These are phyloP conservation scores for Pseudocercospora cruenta DNA, from an alignment of 2,329 filamentous ascomycete species.

Conservation along the genomic window DNA sequence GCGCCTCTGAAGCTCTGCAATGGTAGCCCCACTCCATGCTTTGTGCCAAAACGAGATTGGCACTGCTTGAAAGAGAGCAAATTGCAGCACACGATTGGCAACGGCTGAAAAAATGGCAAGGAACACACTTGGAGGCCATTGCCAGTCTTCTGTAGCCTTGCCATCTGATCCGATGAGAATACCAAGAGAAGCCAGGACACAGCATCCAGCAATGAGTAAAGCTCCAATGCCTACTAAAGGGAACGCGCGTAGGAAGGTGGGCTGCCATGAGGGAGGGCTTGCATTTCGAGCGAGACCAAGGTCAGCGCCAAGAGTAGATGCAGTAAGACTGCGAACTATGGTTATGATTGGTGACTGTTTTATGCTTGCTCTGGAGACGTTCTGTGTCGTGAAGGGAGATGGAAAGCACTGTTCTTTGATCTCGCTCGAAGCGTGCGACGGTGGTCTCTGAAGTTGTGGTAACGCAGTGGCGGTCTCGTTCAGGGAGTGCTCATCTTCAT, in stretches of 20 bases:
- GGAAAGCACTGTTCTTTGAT: not conserved
- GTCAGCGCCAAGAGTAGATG: constrained; percentile 2
- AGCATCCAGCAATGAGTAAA: constrained; percentile 14
- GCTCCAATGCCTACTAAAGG: constrained; percentile 17
- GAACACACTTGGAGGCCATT: constrained; percentile 21
- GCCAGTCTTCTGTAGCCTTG: constrained; percentile 14
- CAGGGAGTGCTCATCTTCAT: not conserved
- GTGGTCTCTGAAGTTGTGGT: not conserved
- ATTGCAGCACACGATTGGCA: constrained; percentile 11
- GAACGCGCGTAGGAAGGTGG: constrained; percentile 7
- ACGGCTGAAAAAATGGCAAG: constrained; percentile 24
- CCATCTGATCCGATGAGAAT: constrained; percentile 22
- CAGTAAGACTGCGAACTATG: not conserved
- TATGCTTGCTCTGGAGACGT: not conserved
- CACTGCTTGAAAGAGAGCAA: constrained; percentile 16
- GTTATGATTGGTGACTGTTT: not conserved
- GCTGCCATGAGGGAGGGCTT: constrained; percentile 13
- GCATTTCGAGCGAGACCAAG: not conserved
- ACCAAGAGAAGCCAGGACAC: constrained; percentile 20
- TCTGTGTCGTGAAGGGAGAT: not conserved
- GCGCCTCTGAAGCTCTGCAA: constrained; percentile 13
- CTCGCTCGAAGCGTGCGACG: not conserved
- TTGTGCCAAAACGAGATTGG: constrained; percentile 20
- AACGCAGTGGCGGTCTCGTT: not conserved
- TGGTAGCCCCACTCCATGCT: constrained; percentile 17